Base-by-base conservation (phyloP, 2,329 filamentous ascomycete species). In the Neofusicoccum parvum region DNA sequence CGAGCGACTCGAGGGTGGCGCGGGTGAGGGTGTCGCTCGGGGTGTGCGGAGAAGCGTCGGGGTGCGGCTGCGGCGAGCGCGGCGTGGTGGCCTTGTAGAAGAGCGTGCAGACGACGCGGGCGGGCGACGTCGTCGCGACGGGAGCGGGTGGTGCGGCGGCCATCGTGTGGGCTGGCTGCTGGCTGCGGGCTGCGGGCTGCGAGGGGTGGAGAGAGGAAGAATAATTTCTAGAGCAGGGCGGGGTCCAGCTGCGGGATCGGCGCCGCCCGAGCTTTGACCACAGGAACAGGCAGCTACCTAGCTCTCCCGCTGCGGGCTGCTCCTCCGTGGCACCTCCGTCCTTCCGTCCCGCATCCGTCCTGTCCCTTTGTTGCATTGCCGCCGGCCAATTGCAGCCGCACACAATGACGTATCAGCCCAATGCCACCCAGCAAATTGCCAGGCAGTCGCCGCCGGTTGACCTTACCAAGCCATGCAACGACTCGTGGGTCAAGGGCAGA, bases 21-120 rank as follows among this genome's bases (percentile, higher is more conserved):
- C 72, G 68, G n/a, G 74, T 74, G 43, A 76, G 73, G 34, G 68
- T 65, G 63, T 73, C 76, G 66, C 65, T 66, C 11, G 72, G 73
- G 43, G 67, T 74, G 63, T 77, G 75, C 15, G 77, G 75, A 0
- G 80, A 78, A 34, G 79, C 75, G 69, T 84, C 82, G 63, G 82
- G 80, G 68, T 85, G 83, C 41, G 56, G 41, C 41, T 45, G 56
- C 27, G 56, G 56, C 15, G 56, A 60, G 56, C 56, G 56, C 45
- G 49, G 62, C 39, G 80, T 74, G 72, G 82, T 79, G 70, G 65
- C 37, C 62, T 75, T 75, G 73, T 77, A 76, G 71, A 78, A 78
- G 68, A 78, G 73, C 9, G 76, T 78, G 27, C 75, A 75, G 66
- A 77, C 72, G 37, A 78, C 65, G 66, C 73, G 72, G 14, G 67